Base-by-base conservation (phyloP, 768 basidiomycete species). In the Kwoniella heveanensis region DNA sequence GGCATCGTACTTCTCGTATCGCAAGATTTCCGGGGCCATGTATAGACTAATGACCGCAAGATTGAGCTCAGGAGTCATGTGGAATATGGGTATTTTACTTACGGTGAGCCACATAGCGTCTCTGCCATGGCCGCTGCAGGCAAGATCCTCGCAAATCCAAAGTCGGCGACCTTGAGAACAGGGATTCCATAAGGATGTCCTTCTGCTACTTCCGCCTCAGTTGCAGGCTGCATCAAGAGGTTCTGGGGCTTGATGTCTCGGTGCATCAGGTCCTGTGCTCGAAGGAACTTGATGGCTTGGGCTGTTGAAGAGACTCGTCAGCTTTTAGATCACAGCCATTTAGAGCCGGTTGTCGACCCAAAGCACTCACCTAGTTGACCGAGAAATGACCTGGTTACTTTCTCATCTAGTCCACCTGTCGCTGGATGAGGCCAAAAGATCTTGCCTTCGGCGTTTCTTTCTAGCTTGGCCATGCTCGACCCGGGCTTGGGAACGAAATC, bases 221-320 rank as follows among this genome's bases (percentile, higher is more conserved):
- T 84, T 0, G 93, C 86, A 0, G 95, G 91, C 60, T 88, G 91
- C 24, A 99, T 82, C 0, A 99, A 86, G 0, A 98, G 84, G 80
- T 99, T 98, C 88, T 96, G 67, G 6, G 96, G 96, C 79, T 99
- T 99, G 79, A 99, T 93, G 77, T 98, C 96, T 51, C 96, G 84
- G 79, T 99, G 96, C 36, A 99, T 92, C 49, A 98, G 85, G 76
- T 95, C 90, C 64, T 90, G 85, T 27, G 88, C 85, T 24, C 94
- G 85, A 32, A 98, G 83, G 71, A 97, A 98, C 78, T 92, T 93
- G 74, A 99, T 86, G 1, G 95, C 95, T 51, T 91, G 88, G 8
- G 91, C 94, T 94, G 52, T 36, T 44, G 39, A 17, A 44, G 39
- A n/a, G n/a, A n/a, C n/a, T n/a, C n/a, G n/a, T n/a, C n/a, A n/a